These are phyloP conservation scores for Fusarium humuli DNA, from an alignment of 2,329 filamentous ascomycete species.

Conservation along the genomic window DNA sequence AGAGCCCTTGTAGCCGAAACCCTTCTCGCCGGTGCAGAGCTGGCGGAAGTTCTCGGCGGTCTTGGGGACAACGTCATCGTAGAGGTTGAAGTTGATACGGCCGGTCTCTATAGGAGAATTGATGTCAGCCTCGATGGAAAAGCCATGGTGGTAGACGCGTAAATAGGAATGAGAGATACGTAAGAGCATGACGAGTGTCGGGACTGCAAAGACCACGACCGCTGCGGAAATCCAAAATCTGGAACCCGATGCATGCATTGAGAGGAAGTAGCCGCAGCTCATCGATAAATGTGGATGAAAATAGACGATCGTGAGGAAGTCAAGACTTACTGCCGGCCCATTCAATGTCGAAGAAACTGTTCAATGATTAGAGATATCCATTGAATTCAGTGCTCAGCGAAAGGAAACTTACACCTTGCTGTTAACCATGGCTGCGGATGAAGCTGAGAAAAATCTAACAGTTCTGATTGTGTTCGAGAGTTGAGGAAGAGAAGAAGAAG, in stretches of 20 bases:
- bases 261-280: neutral
- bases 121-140: conserved; percentile 34
- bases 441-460: conserved; percentile 64
- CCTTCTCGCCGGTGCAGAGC: conserved; percentile 84
- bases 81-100: conserved; percentile 91
- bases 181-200: conserved; percentile 16
- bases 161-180: conserved; percentile 20
- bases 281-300: conserved; percentile 11
- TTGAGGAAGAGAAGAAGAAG: conserved; percentile 58
- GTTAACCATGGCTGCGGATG: conserved; percentile 75
- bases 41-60: conserved; percentile 87
- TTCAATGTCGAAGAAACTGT: conserved; percentile 76
- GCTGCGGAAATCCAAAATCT: too few relatives aligned
- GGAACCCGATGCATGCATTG: neutral
- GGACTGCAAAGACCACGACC: neutral
- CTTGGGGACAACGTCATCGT: conserved; percentile 86
- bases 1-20: conserved; percentile 84
- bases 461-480: conserved; percentile 56
- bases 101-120: conserved; percentile 65
- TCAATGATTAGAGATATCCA: conserved; percentile 38
- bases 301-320: conserved; percentile 9
- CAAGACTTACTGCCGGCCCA: conserved; percentile 76
- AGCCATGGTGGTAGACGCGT: neutral
- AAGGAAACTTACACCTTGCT: conserved; percentile 69
- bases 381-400: conserved; percentile 15